These are phyloP conservation scores for Fusarium clavum DNA, from an alignment of 2,329 filamentous ascomycete species.

Conservation along the genomic window DNA sequence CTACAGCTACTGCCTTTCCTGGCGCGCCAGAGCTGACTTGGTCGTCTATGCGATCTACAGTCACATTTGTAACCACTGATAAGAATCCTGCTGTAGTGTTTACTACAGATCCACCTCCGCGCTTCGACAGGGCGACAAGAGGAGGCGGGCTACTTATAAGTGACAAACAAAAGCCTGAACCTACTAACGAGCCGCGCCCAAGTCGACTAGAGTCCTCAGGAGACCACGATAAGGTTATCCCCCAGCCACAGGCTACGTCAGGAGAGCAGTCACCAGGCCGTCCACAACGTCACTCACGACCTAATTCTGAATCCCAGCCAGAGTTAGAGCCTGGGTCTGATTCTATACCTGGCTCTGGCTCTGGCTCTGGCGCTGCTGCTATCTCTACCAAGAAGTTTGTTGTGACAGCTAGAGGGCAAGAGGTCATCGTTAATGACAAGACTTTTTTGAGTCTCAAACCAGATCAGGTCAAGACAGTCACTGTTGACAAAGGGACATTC, in stretches of 20 bases:
- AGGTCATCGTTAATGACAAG: constrained; percentile 60
- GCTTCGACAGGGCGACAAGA: constrained; percentile 50
- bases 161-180: constrained; percentile 39
- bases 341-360: too few species aligned
- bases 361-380: background rate
- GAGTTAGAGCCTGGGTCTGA: background rate
- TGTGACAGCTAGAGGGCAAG: constrained; percentile 58
- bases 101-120: constrained; percentile 53
- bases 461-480: constrained; percentile 56
- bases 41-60: constrained; percentile 43
- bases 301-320: background rate
- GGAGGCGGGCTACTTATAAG: constrained; percentile 12
- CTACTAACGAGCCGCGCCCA: constrained; percentile 1
- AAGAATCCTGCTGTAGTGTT: constrained; percentile 65
- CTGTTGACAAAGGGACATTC: constrained; percentile 57
- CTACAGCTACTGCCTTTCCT: constrained; percentile 3
- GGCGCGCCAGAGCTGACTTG: constrained; percentile 22
- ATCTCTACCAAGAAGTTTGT: constrained; percentile 48
- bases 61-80: constrained; percentile 64
- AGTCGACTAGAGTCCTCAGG: background rate
- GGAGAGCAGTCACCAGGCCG: constrained; percentile 2
- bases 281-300: constrained; percentile 1
- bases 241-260: constrained; percentile 9
- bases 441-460: constrained; percentile 57
- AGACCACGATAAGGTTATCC: background rate